Evolutionary conservation across 805 yeast genomes (phyloP).

Genomic region (Cyberlindnera xylosilytica): DNA sequence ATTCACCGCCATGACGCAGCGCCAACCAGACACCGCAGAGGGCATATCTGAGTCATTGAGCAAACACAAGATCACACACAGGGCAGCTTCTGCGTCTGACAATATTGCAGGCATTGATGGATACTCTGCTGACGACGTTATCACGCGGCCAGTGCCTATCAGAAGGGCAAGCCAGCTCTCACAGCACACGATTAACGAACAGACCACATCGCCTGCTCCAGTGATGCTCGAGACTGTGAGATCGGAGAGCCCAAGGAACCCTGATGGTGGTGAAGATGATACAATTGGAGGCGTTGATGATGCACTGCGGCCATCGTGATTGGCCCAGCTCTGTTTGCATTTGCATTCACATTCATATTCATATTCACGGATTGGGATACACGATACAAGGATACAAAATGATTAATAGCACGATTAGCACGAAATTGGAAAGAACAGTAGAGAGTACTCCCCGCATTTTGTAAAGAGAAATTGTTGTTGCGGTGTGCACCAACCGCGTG

Average conservation of each 20-base stretch:
- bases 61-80: conserved; percentile 37
- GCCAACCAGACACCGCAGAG: conserved; percentile 23
- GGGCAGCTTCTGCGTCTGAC: conserved; percentile 42
- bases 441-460: no score
- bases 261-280: neutral
- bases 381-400: no score
- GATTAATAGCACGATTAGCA: no score
- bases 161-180: conserved; percentile 10
- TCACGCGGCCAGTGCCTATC: conserved; percentile 12
- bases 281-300: neutral
- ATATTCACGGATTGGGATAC: no score
- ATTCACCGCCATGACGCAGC: conserved; percentile 20
- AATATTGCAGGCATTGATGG: conserved; percentile 44
- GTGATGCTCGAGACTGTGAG: neutral
- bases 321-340: no score
- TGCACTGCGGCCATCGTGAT: no score
- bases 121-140: conserved; percentile 19
- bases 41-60: conserved; percentile 33
- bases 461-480: no score
- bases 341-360: no score
- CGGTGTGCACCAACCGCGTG: no score
- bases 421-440: no score
- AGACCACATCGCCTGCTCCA: neutral
- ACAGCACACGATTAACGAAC: neutral
- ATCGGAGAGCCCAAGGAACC: neutral